Percentiles rank a stretch among this genome's conserved stretches.
Conservation (phyloP, 2,329 filamentous ascomycete species). For the Cercospora berteroae region DNA sequence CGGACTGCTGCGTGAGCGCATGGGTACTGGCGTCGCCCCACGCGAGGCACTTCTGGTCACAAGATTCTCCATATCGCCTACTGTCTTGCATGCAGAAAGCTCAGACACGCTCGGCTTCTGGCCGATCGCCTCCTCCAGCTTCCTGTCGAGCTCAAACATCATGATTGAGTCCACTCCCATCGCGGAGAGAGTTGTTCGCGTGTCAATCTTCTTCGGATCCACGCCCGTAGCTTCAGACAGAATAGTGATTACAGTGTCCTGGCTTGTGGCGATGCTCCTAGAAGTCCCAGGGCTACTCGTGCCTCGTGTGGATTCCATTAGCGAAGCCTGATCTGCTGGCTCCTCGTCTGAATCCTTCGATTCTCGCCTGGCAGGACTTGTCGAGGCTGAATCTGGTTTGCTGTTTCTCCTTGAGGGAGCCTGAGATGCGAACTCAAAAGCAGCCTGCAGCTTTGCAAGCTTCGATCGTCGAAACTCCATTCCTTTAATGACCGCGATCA, state of each 20-base stretch:
- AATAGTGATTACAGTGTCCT: constrained; percentile 5
- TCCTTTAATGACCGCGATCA: constrained; percentile 21
- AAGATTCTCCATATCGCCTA: constrained; percentile 18
- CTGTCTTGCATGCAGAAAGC: constrained; percentile 17
- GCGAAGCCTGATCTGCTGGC: background rate
- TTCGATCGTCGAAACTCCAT: constrained; percentile 19
- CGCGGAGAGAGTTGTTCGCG: constrained; percentile 13
- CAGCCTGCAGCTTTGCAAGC: constrained; percentile 12
- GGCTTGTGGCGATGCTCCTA: background rate
- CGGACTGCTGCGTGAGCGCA: background rate
- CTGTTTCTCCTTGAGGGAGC: background rate
- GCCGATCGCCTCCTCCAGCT: constrained; percentile 12
- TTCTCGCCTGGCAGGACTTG: background rate
- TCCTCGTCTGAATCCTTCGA: background rate
- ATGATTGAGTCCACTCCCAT: constrained; percentile 23
- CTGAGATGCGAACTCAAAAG: constrained; percentile 9
- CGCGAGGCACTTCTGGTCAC: constrained; percentile 5
- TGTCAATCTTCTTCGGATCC: constrained; percentile 11
- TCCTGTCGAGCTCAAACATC: constrained; percentile 21
- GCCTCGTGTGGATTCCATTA: background rate
- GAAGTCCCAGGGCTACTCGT: constrained; percentile 6
- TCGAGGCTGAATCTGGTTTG: background rate
- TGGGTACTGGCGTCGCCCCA: background rate
- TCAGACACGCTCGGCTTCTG: constrained; percentile 12
- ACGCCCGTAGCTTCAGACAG: constrained; percentile 16